Conservation (phyloP, 192 early-diverging fungal genomes). For the Entophlyctis luteolus region DNA sequence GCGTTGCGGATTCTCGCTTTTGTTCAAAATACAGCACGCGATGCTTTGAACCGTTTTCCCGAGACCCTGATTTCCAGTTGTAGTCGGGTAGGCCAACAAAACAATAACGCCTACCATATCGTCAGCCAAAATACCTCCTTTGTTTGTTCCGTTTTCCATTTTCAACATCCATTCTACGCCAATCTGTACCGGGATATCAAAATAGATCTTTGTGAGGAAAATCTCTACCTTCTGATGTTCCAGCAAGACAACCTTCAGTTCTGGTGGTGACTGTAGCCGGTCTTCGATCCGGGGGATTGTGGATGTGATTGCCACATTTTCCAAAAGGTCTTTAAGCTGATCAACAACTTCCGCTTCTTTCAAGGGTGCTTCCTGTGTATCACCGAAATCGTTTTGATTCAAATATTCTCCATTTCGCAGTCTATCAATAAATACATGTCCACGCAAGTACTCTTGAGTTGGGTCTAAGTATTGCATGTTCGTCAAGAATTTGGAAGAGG, state of each 20-base stretch:
- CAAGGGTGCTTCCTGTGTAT: slow-evolving; percentile 12
- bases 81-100: background rate
- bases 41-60: slow-evolving; percentile 77
- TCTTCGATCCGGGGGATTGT: slow-evolving; percentile 30
- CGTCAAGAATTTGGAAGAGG: too few species aligned
- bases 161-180: slow-evolving; percentile 41
- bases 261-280: slow-evolving; percentile 21
- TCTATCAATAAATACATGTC: too few species aligned
- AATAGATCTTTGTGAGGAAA: background rate
- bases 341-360: slow-evolving; percentile 29
- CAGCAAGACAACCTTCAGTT: slow-evolving; percentile 34
- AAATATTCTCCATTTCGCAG: too few species aligned
- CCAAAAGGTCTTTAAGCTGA: slow-evolving; percentile 29
- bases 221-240: slow-evolving; percentile 43
- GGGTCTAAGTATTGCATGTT: too few species aligned
- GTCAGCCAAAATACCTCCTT: slow-evolving; percentile 40
- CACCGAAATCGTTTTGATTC: slow-evolving; percentile 2
- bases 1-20: slow-evolving; percentile 45
- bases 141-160: slow-evolving; percentile 31
- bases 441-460: too few species aligned
- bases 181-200: too few species aligned
- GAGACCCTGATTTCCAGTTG: slow-evolving; percentile 33
- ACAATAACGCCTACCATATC: slow-evolving; percentile 23
- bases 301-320: slow-evolving; percentile 31
- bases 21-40: slow-evolving; percentile 55